A percentile compares a stretch with the other conserved stretches of the same genome.
Conservation (phyloP, 495 filamentous ascomycete genomes). For the Penicilliopsis zonata region DNA sequence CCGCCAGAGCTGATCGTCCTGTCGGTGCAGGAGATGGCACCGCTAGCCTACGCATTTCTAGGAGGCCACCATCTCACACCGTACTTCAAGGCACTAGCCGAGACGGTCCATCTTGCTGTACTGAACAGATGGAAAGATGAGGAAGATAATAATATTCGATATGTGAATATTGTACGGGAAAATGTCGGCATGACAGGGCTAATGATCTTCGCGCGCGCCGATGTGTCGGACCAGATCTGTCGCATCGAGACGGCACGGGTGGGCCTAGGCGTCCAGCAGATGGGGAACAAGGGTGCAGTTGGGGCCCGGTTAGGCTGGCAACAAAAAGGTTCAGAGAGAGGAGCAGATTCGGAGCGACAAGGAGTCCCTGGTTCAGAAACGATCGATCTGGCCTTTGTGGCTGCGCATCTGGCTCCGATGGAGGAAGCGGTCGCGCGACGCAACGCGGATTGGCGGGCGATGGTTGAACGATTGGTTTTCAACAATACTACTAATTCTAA, state of each 20-base stretch:
- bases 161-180: conserved; percentile 41
- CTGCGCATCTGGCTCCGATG: conserved; percentile 82
- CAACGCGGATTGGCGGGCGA: conserved; percentile 76
- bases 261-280: conserved; percentile 68
- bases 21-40: conserved; percentile 84
- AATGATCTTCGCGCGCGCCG: conserved; percentile 59
- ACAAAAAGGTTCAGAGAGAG: conserved; percentile 6
- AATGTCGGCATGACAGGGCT: conserved; percentile 85
- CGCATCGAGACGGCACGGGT: conserved; percentile 59
- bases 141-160: conserved; percentile 27
- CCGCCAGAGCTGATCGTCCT: conserved; percentile 61
- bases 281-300: conserved; percentile 93
- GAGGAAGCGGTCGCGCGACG: conserved; percentile 57
- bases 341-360: conserved; percentile 5
- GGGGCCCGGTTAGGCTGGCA: conserved; percentile 56
- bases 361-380: conserved; percentile 17
- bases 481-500: conserved; percentile 10
- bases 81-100: conserved; percentile 57
- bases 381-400: conserved; percentile 66
- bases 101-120: conserved; percentile 59
- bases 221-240: conserved; percentile 40
- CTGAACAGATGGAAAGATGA: conserved; percentile 21
- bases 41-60: conserved; percentile 70
- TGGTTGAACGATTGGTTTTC: conserved; percentile 73
- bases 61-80: conserved; percentile 68